phyloP scores from a whole-genome alignment of 306 rosid species.

The Pueraria montana region DNA sequence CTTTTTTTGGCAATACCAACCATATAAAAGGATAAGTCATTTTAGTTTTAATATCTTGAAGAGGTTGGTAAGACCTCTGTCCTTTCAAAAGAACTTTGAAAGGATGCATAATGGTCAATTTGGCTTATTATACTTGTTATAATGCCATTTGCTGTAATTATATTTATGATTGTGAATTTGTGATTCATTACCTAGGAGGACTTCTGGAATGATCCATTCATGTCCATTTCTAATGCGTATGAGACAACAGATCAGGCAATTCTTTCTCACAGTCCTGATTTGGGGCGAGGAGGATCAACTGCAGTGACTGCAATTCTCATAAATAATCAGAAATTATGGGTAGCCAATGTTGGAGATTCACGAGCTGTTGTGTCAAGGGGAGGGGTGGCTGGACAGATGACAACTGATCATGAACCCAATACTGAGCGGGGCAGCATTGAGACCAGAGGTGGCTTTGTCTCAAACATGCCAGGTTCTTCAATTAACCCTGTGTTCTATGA shows the following conservation, averaged over 20 bases:
- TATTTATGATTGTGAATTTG: constrained; percentile 39
- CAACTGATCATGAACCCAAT: constrained; percentile 84
- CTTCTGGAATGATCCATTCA: constrained; percentile 69
- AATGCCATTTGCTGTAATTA: not conserved
- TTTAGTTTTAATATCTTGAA: constrained; percentile 33
- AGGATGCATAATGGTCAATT: constrained; percentile 4
- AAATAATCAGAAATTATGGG: constrained; percentile 71
- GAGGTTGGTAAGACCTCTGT: constrained; percentile 19
- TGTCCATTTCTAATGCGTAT: constrained; percentile 69
- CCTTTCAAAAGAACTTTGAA: not conserved
- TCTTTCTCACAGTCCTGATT: constrained; percentile 78
- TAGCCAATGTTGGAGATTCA: constrained; percentile 86
- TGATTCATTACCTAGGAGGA: constrained; percentile 61
- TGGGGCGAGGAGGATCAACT: constrained; percentile 87
- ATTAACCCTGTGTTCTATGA: constrained; percentile 41
- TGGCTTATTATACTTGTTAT: constrained; percentile 4
- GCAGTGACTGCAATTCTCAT: constrained; percentile 84
- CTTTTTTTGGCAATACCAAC: constrained; percentile 19
- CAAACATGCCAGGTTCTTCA: constrained; percentile 90
- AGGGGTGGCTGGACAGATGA: constrained; percentile 78
- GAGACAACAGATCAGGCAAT: constrained; percentile 76
- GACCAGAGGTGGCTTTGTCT: constrained; percentile 89
- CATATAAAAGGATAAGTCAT: constrained; percentile 11
- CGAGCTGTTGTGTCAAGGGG: constrained; percentile 75
- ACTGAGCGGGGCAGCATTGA: constrained; percentile 85